Evolutionary conservation across 345 rosid genomes (phyloP).

Genomic region (Populus simonii): DNA sequence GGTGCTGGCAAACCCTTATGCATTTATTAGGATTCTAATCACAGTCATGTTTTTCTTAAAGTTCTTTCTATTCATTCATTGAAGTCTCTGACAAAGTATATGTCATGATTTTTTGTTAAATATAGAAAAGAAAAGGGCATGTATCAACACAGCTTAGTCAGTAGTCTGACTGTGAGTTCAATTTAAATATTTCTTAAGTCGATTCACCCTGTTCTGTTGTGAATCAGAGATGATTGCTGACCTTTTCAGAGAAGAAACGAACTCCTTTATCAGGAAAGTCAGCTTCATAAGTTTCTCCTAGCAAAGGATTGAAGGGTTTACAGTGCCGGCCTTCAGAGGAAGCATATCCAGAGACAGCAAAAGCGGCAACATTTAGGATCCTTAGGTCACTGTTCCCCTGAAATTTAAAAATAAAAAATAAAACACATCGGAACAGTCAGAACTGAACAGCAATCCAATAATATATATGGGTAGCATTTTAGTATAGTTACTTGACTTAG

Average conservation of each 20-base stretch:
- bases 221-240: slow-evolving; percentile 23
- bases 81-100: not conserved
- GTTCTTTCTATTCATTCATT: not conserved
- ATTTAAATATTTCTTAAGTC: not conserved
- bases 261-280: slow-evolving; percentile 88
- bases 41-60: slow-evolving; percentile 1
- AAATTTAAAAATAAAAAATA: not conserved
- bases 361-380: slow-evolving; percentile 84
- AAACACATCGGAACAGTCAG: not conserved
- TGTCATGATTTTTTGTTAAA: not conserved
- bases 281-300: slow-evolving; percentile 97
- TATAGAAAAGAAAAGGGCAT: not conserved
- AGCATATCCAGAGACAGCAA: slow-evolving; percentile 96
- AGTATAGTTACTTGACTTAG: no score
- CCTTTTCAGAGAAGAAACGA: slow-evolving; percentile 98
- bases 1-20: not conserved
- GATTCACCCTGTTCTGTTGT: not conserved
- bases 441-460: not conserved
- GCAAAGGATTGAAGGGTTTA: slow-evolving; percentile 96
- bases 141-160: not conserved
- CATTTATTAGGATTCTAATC: not conserved
- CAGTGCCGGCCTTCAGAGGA: slow-evolving; percentile 92
- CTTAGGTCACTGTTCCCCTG: slow-evolving; percentile 81
- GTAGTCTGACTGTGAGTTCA: not conserved
- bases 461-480: not conserved